phyloP scores from a whole-genome alignment of 164 flowering plant genomes.

The Umbellularia californica region DNA sequence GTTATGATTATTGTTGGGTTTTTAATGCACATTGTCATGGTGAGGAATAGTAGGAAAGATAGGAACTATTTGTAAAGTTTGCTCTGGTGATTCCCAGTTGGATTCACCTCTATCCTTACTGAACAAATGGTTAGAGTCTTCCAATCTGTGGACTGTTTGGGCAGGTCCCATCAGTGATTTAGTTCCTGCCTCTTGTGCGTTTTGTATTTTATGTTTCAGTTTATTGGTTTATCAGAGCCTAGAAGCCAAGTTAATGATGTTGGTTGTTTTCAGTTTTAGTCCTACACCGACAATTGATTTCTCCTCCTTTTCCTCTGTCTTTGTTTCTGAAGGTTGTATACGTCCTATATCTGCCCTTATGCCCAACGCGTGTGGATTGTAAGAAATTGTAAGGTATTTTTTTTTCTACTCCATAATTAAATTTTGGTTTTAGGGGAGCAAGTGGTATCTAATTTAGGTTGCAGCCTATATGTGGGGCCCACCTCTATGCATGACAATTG shows the following conservation, averaged over 20 bases:
- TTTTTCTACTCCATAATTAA: not conserved
- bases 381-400: constrained; percentile 63
- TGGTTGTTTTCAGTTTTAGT: not conserved
- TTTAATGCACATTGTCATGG: not conserved
- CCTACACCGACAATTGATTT: not conserved
- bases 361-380: constrained; percentile 86
- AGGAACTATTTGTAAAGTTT: not conserved
- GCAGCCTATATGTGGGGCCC: not conserved
- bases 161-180: not conserved
- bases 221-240: not conserved
- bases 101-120: not conserved
- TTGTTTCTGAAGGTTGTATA: constrained; percentile 52
- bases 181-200: not conserved
- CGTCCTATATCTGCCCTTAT: constrained; percentile 64
- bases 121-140: too few species aligned
- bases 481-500: too few species aligned
- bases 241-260: not conserved
- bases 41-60: not conserved
- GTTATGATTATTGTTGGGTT: not conserved
- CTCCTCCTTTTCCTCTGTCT: not conserved
- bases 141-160: not conserved
- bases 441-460: not conserved
- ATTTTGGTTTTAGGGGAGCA: not conserved
- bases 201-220: too few species aligned
- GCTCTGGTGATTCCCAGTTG: not conserved